Evolutionary conservation across 352 stramenopile genomes (phyloP), one percentile per base, ranked within the genome.

Genomic region (Pythium volutum): DNA sequence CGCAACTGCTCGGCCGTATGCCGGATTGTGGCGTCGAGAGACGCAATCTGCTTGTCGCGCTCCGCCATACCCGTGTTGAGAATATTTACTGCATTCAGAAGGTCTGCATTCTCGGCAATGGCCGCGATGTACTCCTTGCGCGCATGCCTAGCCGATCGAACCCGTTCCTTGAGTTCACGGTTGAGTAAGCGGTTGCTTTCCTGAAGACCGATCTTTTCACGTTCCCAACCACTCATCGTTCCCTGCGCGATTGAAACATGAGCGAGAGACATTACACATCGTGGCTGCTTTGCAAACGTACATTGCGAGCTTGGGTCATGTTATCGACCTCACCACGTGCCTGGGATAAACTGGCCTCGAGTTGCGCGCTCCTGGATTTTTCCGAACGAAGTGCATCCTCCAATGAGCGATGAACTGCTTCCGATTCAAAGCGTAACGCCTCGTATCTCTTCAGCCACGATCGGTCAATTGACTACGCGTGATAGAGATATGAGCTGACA

Each of bases 21-120:
- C 43, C 79, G 62, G 8, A 88, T 56, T 5, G 43, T 67, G 0
- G 66, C 64, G 50, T 87, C 85, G 54, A 86, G 85, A 59, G 74
- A 79, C 38, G 84, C 76, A 9, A 89, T 79, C n/a, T 89, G 76
- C 55, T 87, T 79, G 34, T 91, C 76, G n/a, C 79, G 79, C 0
- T 77, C 69, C 42, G 70, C 38, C 42, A 91, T 75, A 0, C 67
- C 74, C 53, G 76, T 75, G 67, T 89, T 89, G 59, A 87, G 83
- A 58, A 87, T 77, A 10, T 85, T 77, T 27, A 86, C 73, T 2
- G 81, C 79, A 52, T 71, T 76, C 20, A 89, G 46, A 27, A 91
- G 53, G 45, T 86, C 76, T 47, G 87, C 88, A 63, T 89, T 91
- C 54, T 91, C 79, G 6, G 66, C 67, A 9, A 91, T 64, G 5